Evolutionary conservation across 352 stramenopile species (phyloP).

Genomic region (Globisporangium yorkense): DNA sequence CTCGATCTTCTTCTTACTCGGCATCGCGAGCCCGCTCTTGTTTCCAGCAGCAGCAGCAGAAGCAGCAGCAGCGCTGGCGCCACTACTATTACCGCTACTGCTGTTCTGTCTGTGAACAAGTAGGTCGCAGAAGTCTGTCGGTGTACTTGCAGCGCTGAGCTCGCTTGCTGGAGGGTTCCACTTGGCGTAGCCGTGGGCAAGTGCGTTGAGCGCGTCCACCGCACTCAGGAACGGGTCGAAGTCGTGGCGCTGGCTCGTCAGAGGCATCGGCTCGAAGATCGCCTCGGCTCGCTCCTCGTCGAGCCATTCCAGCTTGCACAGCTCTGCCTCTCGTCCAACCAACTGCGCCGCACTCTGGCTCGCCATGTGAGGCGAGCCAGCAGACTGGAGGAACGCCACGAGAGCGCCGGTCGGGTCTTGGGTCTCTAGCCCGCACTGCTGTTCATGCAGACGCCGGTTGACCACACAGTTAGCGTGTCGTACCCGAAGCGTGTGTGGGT

Average conservation of each 20-base stretch:
- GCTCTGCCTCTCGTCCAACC: background rate
- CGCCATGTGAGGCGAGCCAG: background rate
- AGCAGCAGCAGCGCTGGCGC: background rate
- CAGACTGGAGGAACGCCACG: constrained; percentile 25
- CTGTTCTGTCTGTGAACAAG: constrained; percentile 5
- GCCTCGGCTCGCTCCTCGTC: constrained; percentile 32
- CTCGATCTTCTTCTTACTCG: constrained; percentile 42
- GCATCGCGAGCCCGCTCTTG: constrained; percentile 7
- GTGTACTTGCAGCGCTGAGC: background rate
- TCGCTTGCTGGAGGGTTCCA: constrained; percentile 21
- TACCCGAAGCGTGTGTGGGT: no score
- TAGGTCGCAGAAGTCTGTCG: constrained; percentile 25
- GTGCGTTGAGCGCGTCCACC: constrained; percentile 22
- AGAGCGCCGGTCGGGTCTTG: constrained; percentile 26
- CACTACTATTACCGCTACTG: background rate
- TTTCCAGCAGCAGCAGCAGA: background rate
- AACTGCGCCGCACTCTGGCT: background rate
- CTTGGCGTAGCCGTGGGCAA: constrained; percentile 26
- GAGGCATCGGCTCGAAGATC: constrained; percentile 19
- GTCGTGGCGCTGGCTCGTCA: constrained; percentile 26
- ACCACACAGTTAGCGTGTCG: background rate
- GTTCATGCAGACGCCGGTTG: background rate
- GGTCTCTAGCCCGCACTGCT: constrained; percentile 26
- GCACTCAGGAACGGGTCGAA: constrained; percentile 34
- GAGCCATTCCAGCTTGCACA: constrained; percentile 45